Evolutionary conservation across 495 filamentous ascomycete species (phyloP).

Genomic region (Trichoderma erinaceum): DNA sequence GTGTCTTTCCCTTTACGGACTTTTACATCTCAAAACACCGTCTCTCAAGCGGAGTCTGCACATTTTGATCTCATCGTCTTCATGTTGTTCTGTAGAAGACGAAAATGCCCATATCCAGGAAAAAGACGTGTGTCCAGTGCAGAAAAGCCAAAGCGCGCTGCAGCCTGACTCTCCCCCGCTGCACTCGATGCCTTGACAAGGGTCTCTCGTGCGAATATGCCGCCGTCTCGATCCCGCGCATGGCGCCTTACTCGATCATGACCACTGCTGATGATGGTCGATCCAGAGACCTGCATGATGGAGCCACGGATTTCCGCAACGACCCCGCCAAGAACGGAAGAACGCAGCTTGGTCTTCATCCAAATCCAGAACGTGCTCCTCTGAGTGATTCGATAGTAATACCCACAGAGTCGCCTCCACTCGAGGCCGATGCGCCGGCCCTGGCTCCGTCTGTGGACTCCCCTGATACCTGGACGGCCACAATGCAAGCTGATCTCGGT

Average conservation of each 20-base stretch:
- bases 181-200: not conserved
- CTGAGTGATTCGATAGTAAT: too few species aligned
- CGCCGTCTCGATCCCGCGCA: not conserved
- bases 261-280: not conserved
- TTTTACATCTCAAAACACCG: not conserved
- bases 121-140: slow-evolving; percentile 13
- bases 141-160: slow-evolving; percentile 12
- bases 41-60: not conserved
- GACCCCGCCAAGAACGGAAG: not conserved
- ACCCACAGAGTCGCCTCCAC: too few species aligned
- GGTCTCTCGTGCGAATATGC: slow-evolving; percentile 5
- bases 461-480: not conserved
- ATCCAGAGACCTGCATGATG: not conserved
- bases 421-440: too few species aligned
- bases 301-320: not conserved
- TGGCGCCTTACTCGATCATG: not conserved
- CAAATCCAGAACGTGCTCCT: too few species aligned
- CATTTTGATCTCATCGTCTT: not conserved
- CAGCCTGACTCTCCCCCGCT: slow-evolving; percentile 10
- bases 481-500: not conserved
- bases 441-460: not conserved
- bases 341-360: not conserved
- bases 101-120: slow-evolving; percentile 15
- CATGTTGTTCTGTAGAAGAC: not conserved
- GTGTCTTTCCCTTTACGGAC: not conserved